These are phyloP conservation scores for Candida sp. DNA, from an alignment of 1,139 yeast genomes.

Conservation along the genomic window DNA sequence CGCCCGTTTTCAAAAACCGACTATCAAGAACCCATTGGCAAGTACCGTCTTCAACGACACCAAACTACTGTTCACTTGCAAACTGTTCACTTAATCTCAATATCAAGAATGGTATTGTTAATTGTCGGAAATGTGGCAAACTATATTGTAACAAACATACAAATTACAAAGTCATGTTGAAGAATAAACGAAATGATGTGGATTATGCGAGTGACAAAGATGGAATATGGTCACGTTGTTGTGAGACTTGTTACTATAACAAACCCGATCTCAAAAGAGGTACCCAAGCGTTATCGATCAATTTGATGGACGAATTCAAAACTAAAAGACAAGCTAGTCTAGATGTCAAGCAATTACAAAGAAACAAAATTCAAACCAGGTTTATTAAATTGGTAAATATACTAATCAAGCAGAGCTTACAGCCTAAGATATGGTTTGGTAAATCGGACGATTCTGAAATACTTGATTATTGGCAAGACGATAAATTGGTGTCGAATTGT, in stretches of 20 bases:
- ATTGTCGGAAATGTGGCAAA: conserved; percentile 71
- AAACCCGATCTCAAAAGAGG: conserved; percentile 55
- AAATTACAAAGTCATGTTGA: conserved; percentile 42
- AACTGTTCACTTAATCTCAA: conserved; percentile 40
- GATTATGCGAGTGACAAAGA: conserved; percentile 6
- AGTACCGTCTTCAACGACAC: conserved; percentile 30
- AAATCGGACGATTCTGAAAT: conserved; percentile 4
- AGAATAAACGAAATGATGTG: conserved; percentile 25
- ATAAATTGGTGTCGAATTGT: conserved; percentile 50
- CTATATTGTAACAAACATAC: conserved; percentile 70
- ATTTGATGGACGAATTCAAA: conserved; percentile 45
- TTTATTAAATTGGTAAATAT: conserved; percentile 43
- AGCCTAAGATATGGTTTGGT: conserved; percentile 8
- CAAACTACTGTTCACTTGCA: conserved; percentile 28
- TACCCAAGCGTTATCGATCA: conserved; percentile 33
- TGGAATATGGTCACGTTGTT: conserved; percentile 72
- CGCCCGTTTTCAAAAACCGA: conserved; percentile 1
- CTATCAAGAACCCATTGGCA: conserved; percentile 66
- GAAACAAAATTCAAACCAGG: conserved; percentile 62
- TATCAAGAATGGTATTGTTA: conserved; percentile 50
- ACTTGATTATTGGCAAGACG: conserved; percentile 61
- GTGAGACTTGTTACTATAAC: conserved; percentile 54
- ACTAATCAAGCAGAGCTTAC: conserved; percentile 14
- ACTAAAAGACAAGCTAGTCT: conserved; percentile 33
- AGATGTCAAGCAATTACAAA: conserved; percentile 44